Base-by-base conservation (phyloP, 2,329 filamentous ascomycete genomes). In the Penicillium sp. region DNA sequence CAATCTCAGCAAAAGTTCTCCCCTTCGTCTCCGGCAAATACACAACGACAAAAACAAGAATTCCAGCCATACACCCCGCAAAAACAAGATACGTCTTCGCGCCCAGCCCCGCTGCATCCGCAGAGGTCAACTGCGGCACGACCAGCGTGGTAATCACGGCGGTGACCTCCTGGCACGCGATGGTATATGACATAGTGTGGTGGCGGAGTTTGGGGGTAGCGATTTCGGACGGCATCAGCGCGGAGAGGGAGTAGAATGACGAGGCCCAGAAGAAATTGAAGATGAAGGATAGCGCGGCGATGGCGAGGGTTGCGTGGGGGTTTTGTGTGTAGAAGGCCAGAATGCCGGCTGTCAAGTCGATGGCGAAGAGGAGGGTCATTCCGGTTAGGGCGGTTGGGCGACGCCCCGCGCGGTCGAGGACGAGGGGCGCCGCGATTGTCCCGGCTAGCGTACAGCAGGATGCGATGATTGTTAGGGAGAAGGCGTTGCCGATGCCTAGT, bases 91-190 rank as follows among this genome's bases (percentile, higher is more conserved):
- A 74, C 0, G 72, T 70, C 56, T 74, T 75, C 4, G 73, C 71
- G 3, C 72, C 71, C 37, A 75, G 67, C 25, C 67, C 67, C 12
- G 71, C 72, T 7, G 71, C 72, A 65, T 75, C 71, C 3, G 67
- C 65, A 14, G 71, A 68, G 4, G 72, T 75, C 49, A 77, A 49
- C 62, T 69, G 74, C 1, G 74, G 75, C 11, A 76, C 73, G 2
- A 69, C 75, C 14, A 77, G 70, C 4, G 75, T 77, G n/a, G 75
- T 76, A 39, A 77, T 74, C 14, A 77, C 73, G 2, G 75, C 74
- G 5, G 74, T 77, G 12, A 69, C 70, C 48, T 73, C 73, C 14
- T 70, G 68, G 50, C 74, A 77, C 3, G 71, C 71, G 39, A 75
- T 66, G 2, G 75, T 72, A 48, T 73, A 76, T 8, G 74, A 70